phyloP scores from a whole-genome alignment of 2,329 filamentous ascomycete genomes.

The Tolypocladium inflatum region DNA sequence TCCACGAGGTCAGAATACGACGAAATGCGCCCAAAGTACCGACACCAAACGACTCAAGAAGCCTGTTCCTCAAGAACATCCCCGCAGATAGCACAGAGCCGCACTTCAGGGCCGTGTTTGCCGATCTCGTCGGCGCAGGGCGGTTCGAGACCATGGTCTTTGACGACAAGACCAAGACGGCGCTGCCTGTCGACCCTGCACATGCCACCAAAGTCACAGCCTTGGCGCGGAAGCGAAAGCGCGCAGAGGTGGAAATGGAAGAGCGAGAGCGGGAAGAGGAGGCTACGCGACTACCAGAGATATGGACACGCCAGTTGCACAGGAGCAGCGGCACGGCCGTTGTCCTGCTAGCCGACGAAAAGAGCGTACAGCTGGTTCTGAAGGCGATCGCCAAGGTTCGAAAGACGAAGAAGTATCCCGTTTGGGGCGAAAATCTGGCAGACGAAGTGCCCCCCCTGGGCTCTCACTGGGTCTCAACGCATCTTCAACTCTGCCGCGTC shows the following conservation, averaged over 20 bases:
- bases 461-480: conserved; percentile 46
- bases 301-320: conserved; percentile 64
- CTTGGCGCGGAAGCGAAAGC: conserved; percentile 30
- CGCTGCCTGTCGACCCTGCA: conserved; percentile 34
- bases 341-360: conserved; percentile 73
- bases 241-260: conserved; percentile 43
- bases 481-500: conserved; percentile 65
- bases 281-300: conserved; percentile 54
- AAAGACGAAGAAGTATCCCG: conserved; percentile 50
- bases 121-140: conserved; percentile 63
- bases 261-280: conserved; percentile 45
- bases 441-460: conserved; percentile 51
- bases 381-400: conserved; percentile 60
- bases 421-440: conserved; percentile 58
- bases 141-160: conserved; percentile 73
- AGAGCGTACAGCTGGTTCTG: conserved; percentile 65
- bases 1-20: conserved; percentile 82
- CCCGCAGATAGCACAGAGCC: conserved; percentile 73
- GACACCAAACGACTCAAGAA: conserved; percentile 63
- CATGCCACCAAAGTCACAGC: conserved; percentile 31
- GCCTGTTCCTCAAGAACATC: conserved; percentile 84
- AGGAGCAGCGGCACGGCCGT: conserved; percentile 71
- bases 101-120: conserved; percentile 69
- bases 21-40: conserved; percentile 72
- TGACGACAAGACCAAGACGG: conserved; percentile 45